Conservation (phyloP, 2,329 filamentous ascomycete species). For the Neofusicoccum parvum region DNA sequence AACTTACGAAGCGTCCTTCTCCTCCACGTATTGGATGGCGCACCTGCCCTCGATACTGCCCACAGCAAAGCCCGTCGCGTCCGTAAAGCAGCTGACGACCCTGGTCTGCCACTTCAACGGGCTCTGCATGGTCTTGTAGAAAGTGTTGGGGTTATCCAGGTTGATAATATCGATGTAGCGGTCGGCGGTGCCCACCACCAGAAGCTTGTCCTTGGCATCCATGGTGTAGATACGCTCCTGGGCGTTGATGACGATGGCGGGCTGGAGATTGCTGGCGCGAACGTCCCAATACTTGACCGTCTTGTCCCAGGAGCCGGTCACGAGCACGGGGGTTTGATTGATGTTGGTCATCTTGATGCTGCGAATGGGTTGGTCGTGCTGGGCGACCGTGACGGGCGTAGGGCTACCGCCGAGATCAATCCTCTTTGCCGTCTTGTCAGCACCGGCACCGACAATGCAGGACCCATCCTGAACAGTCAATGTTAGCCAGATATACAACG, state of each 20-base stretch:
- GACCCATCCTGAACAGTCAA: constrained; percentile 72
- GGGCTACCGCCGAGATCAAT: constrained; percentile 72
- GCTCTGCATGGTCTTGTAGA: constrained; percentile 96
- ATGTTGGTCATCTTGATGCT: constrained; percentile 66
- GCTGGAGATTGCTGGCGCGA: constrained; percentile 57
- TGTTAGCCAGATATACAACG: neutral
- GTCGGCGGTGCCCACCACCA: constrained; percentile 91
- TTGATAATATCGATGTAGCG: constrained; percentile 96
- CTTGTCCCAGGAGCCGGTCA: constrained; percentile 93
- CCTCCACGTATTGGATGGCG: constrained; percentile 97
- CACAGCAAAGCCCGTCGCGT: constrained; percentile 89
- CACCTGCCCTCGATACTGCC: constrained; percentile 96
- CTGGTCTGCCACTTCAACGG: constrained; percentile 98
- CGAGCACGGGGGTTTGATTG: constrained; percentile 74
- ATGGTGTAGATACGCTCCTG: constrained; percentile 87
- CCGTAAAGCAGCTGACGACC: constrained; percentile 91
- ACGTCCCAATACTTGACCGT: constrained; percentile 89
- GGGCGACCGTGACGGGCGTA: constrained; percentile 68
- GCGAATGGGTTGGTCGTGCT: constrained; percentile 81
- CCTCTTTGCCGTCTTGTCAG: constrained; percentile 87
- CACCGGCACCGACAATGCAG: constrained; percentile 83
- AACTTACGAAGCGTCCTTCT: constrained; percentile 74
- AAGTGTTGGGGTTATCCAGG: constrained; percentile 80
- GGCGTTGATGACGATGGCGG: constrained; percentile 66
- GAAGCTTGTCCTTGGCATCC: constrained; percentile 84